Conservation (phyloP, 129 eudicot genomes). For the Flaveria robusta region DNA sequence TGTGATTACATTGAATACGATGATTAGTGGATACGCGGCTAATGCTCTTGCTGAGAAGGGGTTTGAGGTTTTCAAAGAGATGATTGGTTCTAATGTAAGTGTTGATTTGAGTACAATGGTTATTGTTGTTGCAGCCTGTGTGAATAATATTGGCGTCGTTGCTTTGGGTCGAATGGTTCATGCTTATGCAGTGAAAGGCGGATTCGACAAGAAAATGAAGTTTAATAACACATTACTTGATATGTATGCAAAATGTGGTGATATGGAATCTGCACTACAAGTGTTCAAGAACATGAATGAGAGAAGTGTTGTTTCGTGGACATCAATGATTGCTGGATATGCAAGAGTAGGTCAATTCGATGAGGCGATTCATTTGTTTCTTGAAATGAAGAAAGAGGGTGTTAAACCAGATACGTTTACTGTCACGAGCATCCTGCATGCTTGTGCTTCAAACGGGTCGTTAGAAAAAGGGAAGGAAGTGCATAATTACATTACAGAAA, state of each 20-base stretch:
- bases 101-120: conserved; percentile 58
- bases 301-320: conserved; percentile 65
- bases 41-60: conserved; percentile 46
- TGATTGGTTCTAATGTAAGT: conserved; percentile 38
- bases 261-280: conserved; percentile 44
- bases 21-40: conserved; percentile 61
- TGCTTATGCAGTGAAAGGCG: conserved; percentile 44
- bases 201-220: conserved; percentile 33
- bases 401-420: conserved; percentile 54
- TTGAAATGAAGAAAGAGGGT: conserved; percentile 50
- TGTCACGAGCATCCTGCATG: conserved; percentile 56
- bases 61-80: conserved; percentile 42
- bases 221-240: conserved; percentile 57
- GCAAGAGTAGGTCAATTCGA: conserved; percentile 44
- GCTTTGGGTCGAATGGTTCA: conserved; percentile 41
- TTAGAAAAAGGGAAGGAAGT: conserved; percentile 57
- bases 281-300: conserved; percentile 54
- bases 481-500: conserved; percentile 44
- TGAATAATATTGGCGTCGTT: conserved; percentile 33
- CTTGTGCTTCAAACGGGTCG: conserved; percentile 56
- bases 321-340: conserved; percentile 59
- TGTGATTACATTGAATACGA: conserved; percentile 61
- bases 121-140: conserved; percentile 50
- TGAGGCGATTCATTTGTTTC: conserved; percentile 51
- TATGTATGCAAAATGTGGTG: conserved; percentile 71